Evolutionary conservation across 2,329 filamentous ascomycete genomes (phyloP), one percentile per base, ranked within the genome.

Genomic region (Nemania sp.): DNA sequence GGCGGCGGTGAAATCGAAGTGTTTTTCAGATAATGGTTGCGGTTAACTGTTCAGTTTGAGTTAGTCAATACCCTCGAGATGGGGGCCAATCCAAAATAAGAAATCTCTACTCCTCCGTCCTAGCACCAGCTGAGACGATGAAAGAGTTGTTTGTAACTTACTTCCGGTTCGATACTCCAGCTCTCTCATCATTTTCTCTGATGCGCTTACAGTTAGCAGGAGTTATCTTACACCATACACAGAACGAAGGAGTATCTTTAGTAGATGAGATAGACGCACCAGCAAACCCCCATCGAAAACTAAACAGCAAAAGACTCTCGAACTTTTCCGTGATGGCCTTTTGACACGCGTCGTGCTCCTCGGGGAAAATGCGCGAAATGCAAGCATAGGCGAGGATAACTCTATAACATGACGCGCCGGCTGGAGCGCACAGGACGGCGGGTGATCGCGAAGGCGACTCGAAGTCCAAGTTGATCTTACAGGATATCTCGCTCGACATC

Each of bases 401-500:
- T 17, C 68, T 55, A 55, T 73, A 74, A 47, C 72, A 74, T 1
- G 72, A 74, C 5, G 69, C 69, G 15, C 69, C 70, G 13, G 69
- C 71, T 20, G 72, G 72, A 1, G 72, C 72, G 34, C 71, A 71
- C 10, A 73, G 65, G 15, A 67, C 63, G 2, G 66, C 68, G 0
- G 72, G 68, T 5, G 67, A 70, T n/a, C 67, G 62, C 17, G 68
- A 62, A n/a, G 59, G 49, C 18, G 58, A 18, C 35, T 58, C 63
- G 57, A 68, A 69, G 25, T 69, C 65, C 1, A 59, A 58, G 63
- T 73, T 74, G 7, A 74, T 63, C 59, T 72, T 73, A 53, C 72
- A 74, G 13, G 68, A 71, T 32, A 74, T 73, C 57, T 74, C 72
- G 9, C 68, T 72, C 17, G 72, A 74, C 66, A 74, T 69, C 60